A percentile compares a stretch with the other conserved stretches of the same genome.
Evolutionary conservation across 805 yeast species (phyloP).

Genomic region (Wickerhamomyces tratensis): DNA sequence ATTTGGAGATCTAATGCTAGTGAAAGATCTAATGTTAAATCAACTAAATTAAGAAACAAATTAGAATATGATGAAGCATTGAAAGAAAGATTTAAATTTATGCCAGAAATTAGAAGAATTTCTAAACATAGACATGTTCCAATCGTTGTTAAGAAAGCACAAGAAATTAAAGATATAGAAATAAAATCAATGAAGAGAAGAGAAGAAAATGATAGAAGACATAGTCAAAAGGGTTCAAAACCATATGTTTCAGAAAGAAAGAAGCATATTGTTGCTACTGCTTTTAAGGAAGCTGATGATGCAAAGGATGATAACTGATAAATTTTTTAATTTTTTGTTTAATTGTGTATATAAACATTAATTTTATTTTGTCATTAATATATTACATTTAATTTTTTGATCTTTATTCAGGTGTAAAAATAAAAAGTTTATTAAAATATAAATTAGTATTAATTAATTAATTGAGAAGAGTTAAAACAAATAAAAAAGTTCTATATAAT

Average conservation of each 20-base stretch:
- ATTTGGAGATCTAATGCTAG: slow-evolving; percentile 87
- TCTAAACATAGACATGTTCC: slow-evolving; percentile 92
- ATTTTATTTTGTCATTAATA: too few species aligned
- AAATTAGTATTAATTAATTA: too few species aligned
- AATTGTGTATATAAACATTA: too few species aligned
- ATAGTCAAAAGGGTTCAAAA: slow-evolving; percentile 53
- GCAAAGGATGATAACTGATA: too few species aligned
- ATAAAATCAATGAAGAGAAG: slow-evolving; percentile 64
- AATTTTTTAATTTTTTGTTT: too few species aligned
- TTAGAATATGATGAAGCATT: slow-evolving; percentile 86
- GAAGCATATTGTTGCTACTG: slow-evolving; percentile 80
- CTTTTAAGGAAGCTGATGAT: slow-evolving; percentile 38
- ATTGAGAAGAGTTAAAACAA: too few species aligned
- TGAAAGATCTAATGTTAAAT: slow-evolving; percentile 74
- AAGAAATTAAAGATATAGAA: slow-evolving; percentile 75
- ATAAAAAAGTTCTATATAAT: too few species aligned
- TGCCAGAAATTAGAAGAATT: slow-evolving; percentile 94
- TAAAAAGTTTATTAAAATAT: too few species aligned
- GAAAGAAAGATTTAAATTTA: slow-evolving; percentile 84
- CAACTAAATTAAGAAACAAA: slow-evolving; percentile 70
- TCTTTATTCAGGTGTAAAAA: too few species aligned
- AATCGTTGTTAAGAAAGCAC: slow-evolving; percentile 75
- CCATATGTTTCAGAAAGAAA: slow-evolving; percentile 65
- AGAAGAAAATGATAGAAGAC: slow-evolving; percentile 75
- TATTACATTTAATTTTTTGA: too few species aligned